phyloP scores from a whole-genome alignment of 805 yeast genomes.

The Clavispora vitiphila region DNA sequence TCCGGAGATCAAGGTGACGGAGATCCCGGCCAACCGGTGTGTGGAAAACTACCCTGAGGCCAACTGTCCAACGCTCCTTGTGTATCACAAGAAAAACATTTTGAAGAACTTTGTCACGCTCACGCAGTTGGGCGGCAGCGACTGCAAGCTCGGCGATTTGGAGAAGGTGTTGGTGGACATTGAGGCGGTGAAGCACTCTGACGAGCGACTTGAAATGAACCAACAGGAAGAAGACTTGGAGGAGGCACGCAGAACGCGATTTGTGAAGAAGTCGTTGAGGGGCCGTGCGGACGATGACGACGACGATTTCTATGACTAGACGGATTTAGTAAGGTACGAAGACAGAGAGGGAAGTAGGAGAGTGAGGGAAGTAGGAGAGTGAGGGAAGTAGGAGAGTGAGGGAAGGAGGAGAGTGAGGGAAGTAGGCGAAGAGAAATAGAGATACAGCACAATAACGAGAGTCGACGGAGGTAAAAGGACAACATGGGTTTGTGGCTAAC shows the following conservation, averaged over 20 bases:
- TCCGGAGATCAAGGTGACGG: constrained; percentile 83
- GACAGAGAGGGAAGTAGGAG: neutral
- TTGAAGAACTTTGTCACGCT: constrained; percentile 77
- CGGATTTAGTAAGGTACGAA: no score
- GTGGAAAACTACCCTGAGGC: constrained; percentile 87
- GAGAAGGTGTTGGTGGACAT: constrained; percentile 66
- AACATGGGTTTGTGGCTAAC: no score
- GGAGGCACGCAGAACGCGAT: constrained; percentile 49
- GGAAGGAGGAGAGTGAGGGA: neutral
- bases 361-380: neutral
- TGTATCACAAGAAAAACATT: constrained; percentile 76
- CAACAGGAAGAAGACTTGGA: constrained; percentile 48
- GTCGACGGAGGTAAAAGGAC: no score
- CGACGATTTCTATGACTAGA: constrained; percentile 15
- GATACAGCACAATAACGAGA: no score
- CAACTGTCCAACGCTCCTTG: constrained; percentile 86
- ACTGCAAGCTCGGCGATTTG: constrained; percentile 62
- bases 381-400: neutral
- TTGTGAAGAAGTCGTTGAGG: constrained; percentile 54
- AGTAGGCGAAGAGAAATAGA: neutral
- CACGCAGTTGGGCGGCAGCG: constrained; percentile 78
- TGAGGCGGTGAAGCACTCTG: constrained; percentile 62
- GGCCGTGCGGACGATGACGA: constrained; percentile 22
- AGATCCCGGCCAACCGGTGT: constrained; percentile 86
- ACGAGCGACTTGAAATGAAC: constrained; percentile 60